Percentiles rank a stretch among this genome's conserved stretches.
phyloP scores from a whole-genome alignment of 768 basidiomycete genomes.

The Russula olivacea region DNA sequence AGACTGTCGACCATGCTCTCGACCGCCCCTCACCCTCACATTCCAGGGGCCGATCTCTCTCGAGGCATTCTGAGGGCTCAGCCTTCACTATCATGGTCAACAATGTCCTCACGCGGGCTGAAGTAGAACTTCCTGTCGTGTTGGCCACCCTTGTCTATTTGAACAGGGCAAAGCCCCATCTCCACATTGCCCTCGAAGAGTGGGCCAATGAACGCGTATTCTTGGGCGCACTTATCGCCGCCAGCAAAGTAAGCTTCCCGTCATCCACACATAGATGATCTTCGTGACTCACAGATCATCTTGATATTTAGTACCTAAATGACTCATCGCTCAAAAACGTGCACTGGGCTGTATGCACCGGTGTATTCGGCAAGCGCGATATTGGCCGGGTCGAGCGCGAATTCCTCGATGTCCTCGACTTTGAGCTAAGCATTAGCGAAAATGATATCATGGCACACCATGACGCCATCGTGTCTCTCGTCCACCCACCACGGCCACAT shows the following conservation, averaged over 20 bases:
- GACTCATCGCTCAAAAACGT: conserved; percentile 85
- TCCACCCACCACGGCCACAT: conserved; percentile 2
- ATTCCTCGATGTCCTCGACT: conserved; percentile 72
- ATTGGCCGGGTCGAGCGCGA: conserved; percentile 74
- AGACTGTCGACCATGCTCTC: conserved; percentile 73
- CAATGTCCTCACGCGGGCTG: conserved; percentile 65
- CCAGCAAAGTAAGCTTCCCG: conserved; percentile 60
- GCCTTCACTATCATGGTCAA: conserved; percentile 61
- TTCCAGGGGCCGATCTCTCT: conserved; percentile 43
- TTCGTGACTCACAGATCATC: neutral
- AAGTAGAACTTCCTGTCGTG: conserved; percentile 63
- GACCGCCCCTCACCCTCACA: conserved; percentile 59
- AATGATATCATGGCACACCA: conserved; percentile 48
- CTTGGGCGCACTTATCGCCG: conserved; percentile 81
- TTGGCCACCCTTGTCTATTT: conserved; percentile 73
- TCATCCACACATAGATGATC: conserved; percentile 20
- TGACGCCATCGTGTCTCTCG: conserved; percentile 29
- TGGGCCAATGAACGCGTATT: conserved; percentile 90
- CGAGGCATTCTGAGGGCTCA: conserved; percentile 46
- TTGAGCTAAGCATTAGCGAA: conserved; percentile 58
- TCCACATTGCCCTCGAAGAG: conserved; percentile 75
- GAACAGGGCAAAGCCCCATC: conserved; percentile 67
- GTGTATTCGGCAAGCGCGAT: conserved; percentile 72
- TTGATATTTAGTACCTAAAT: conserved; percentile 62
- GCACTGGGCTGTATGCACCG: conserved; percentile 78